Evolutionary conservation across 495 filamentous ascomycete genomes (phyloP).

Genomic region (Penicillium robsamsonii): DNA sequence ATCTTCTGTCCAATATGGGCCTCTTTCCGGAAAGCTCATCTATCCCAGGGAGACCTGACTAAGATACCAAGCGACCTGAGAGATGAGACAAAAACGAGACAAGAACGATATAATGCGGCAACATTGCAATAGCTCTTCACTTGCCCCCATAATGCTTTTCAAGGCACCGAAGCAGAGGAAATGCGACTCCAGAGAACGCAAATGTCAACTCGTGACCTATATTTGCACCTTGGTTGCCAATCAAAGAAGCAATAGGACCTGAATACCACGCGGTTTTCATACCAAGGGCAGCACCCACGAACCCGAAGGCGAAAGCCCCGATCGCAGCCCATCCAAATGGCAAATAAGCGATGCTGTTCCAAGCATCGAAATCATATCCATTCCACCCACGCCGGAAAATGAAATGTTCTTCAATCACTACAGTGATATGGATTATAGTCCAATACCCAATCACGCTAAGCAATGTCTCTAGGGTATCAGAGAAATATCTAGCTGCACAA

Average conservation of each 20-base stretch:
- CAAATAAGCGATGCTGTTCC: conserved; percentile 50
- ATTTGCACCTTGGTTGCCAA: conserved; percentile 60
- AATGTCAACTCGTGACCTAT: conserved; percentile 63
- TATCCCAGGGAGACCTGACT: conserved; percentile 6
- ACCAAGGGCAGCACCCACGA: conserved; percentile 64
- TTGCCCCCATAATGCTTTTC: conserved; percentile 21
- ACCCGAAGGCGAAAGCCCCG: conserved; percentile 58
- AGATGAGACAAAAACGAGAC: background rate
- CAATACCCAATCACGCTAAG: conserved; percentile 56
- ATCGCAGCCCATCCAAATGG: conserved; percentile 65
- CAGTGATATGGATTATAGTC: conserved; percentile 69
- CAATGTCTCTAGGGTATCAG: conserved; percentile 27
- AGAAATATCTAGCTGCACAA: conserved; percentile 27
- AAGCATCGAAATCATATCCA: conserved; percentile 57
- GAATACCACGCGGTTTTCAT: conserved; percentile 71
- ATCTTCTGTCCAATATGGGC: conserved; percentile 22
- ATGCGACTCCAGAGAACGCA: conserved; percentile 24
- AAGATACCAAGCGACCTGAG: background rate
- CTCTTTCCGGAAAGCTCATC: conserved; percentile 25
- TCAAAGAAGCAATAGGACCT: conserved; percentile 60
- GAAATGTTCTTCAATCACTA: conserved; percentile 67
- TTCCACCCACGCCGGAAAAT: conserved; percentile 60
- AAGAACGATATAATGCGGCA: background rate
- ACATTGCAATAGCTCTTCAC: background rate
- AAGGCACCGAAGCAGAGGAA: conserved; percentile 24